Percentiles rank a stretch among this genome's conserved stretches.
Conservation (phyloP, 2,329 filamentous ascomycete genomes). For the Fusarium siculi region DNA sequence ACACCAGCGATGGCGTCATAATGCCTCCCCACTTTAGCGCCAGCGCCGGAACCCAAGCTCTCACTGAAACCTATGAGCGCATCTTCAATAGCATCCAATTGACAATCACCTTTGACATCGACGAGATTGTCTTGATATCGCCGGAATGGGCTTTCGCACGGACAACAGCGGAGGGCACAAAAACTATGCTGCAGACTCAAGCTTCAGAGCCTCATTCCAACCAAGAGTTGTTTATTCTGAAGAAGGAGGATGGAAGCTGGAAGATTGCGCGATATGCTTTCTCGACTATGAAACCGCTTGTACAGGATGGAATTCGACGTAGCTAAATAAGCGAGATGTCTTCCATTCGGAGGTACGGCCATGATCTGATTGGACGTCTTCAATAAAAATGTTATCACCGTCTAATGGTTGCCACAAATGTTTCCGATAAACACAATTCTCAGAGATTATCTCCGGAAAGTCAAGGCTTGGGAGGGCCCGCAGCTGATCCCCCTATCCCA, state of each 20-base stretch:
- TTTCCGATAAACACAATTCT: neutral
- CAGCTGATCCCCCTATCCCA: neutral
- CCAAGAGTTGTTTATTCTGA: neutral
- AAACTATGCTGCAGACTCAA: neutral
- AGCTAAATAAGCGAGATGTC: neutral
- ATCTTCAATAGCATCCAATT: neutral
- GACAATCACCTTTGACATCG: accelerated
- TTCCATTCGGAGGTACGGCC: accelerated
- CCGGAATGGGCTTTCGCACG: neutral
- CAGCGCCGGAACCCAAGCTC: neutral
- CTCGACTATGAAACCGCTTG: neutral
- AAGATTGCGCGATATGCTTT: neutral
- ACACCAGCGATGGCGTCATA: neutral
- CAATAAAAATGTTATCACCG: neutral
- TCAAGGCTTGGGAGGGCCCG: neutral
- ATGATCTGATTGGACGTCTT: neutral
- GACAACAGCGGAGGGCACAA: neutral
- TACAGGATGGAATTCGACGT: neutral
- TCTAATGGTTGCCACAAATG: neutral
- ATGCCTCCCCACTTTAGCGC: neutral
- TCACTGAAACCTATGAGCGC: accelerated
- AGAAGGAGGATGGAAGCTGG: neutral
- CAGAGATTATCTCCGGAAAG: neutral
- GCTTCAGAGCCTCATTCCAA: neutral
- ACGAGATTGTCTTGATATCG: neutral